Base-by-base conservation (phyloP, 768 basidiomycete species). In the Megacollybia marginata region DNA sequence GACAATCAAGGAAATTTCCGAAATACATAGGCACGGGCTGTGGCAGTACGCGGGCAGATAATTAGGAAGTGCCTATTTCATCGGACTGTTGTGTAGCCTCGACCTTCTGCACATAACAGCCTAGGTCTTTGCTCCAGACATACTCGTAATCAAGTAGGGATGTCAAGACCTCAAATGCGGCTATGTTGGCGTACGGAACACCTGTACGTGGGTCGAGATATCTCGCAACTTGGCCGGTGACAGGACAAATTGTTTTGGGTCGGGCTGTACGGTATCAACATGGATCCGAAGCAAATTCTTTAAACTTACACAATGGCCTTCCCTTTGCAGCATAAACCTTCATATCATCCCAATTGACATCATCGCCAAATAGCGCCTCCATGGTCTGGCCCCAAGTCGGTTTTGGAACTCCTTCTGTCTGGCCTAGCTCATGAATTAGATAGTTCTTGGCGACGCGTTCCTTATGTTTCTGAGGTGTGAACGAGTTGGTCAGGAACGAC, bases 141-240 rank as follows among this genome's bases (percentile, higher is more conserved):
- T 80, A 92, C 44, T 83, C 79, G 55, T 92, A 83, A 4, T 67
- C 65, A 35, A 92, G 60, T 4, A 92, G 54, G 33, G 66, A 69
- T 28, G 80, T 80, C 45, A 95, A 70, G 8, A 74, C 71, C 42
- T 76, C 63, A 61, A 80, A 96, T 10, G 86, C 90, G 18, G 67
- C 66, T 12, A 76, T 61, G 50, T 85, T 78, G 2, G 90, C 86
- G 63, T 81, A 97, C 0, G 91, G 92, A 6, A 88, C 82, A 9
- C 81, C 81, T 1, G 86, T 85, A 38, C 78, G 69, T 1, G 93
- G 92, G 62, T 96, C 92, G 35, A 79, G 61, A 60, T 97, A 97
- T 42, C 69, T 76, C 0, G 92, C 92, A 4, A 74, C 71, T 40
- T 73, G 73, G 2, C 94, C 94, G 0, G 90, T 94, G 52, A 97